Percentiles rank a stretch among this genome's conserved stretches.
These are phyloP conservation scores for Codiaeum variegatum DNA, from an alignment of 441 rosid genomes.

Conservation along the genomic window DNA sequence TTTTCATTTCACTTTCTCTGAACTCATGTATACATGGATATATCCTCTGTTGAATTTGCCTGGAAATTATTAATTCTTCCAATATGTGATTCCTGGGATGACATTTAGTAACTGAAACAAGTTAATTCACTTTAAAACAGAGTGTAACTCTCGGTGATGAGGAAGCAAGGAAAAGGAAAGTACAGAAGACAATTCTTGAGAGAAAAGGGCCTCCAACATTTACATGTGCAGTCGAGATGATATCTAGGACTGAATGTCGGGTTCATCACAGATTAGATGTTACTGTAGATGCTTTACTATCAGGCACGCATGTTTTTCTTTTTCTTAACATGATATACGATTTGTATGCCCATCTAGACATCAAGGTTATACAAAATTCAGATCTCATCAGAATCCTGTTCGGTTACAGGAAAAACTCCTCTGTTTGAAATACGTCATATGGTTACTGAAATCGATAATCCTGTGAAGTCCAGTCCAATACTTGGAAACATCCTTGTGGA, in stretches of 20 bases:
- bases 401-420: slow-evolving; percentile 64
- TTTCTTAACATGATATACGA: not conserved
- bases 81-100: not conserved
- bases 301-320: slow-evolving; percentile 42
- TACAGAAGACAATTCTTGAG: slow-evolving; percentile 93
- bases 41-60: slow-evolving; percentile 3
- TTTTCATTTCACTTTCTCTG: slow-evolving; percentile 13
- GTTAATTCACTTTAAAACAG: slow-evolving; percentile 37
- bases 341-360: not conserved
- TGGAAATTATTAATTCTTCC: slow-evolving; percentile 2
- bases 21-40: slow-evolving; percentile 2
- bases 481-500: slow-evolving; percentile 32
- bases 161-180: slow-evolving; percentile 87
- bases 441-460: slow-evolving; percentile 40
- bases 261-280: slow-evolving; percentile 83
- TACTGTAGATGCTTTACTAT: slow-evolving; percentile 83
- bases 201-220: slow-evolving; percentile 88
- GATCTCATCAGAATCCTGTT: slow-evolving; percentile 10
- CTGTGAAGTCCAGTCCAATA: slow-evolving; percentile 36
- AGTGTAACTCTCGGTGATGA: slow-evolving; percentile 96
- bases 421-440: slow-evolving; percentile 69
- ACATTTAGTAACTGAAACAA: not conserved
- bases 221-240: slow-evolving; percentile 86
- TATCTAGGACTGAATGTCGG: slow-evolving; percentile 72
- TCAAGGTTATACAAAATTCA: slow-evolving; percentile 7